These are phyloP conservation scores for Aciculosporium take DNA, from an alignment of 2,329 filamentous ascomycete species.

Conservation along the genomic window DNA sequence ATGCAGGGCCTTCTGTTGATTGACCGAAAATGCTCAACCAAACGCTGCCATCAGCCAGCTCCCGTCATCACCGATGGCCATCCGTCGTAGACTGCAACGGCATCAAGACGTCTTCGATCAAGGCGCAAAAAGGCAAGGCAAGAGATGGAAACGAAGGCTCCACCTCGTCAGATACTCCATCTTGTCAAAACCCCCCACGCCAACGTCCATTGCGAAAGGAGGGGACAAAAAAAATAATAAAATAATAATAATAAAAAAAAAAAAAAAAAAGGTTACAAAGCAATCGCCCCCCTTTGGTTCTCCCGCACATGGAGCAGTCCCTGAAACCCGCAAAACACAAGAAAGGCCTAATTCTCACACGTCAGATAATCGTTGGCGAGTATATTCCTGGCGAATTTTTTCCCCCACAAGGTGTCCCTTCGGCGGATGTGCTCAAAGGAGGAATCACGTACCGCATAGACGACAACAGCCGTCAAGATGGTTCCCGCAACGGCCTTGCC, in stretches of 20 bases:
- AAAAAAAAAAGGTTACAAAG: slow-evolving; percentile 32
- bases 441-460: slow-evolving; percentile 64
- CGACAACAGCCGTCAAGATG: slow-evolving; percentile 74
- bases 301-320: slow-evolving; percentile 75
- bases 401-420: no score
- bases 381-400: no score
- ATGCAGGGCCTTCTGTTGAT: neutral
- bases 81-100: no score
- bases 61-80: neutral
- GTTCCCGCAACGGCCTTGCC: slow-evolving; percentile 67
- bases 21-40: neutral
- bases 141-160: neutral
- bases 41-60: neutral
- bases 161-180: neutral
- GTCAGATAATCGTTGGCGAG: neutral
- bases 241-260: neutral
- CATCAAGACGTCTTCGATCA: no score
- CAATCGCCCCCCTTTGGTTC: slow-evolving; percentile 71
- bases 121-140: no score
- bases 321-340: slow-evolving; percentile 83
- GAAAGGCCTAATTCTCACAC: slow-evolving; percentile 52
- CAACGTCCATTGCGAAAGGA: neutral
- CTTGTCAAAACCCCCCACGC: slow-evolving; percentile 7
- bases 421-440: neutral
- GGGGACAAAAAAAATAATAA: neutral